Evolutionary conservation across 495 filamentous ascomycete genomes (phyloP).

Genomic region (Clohesyomyces aquaticus): DNA sequence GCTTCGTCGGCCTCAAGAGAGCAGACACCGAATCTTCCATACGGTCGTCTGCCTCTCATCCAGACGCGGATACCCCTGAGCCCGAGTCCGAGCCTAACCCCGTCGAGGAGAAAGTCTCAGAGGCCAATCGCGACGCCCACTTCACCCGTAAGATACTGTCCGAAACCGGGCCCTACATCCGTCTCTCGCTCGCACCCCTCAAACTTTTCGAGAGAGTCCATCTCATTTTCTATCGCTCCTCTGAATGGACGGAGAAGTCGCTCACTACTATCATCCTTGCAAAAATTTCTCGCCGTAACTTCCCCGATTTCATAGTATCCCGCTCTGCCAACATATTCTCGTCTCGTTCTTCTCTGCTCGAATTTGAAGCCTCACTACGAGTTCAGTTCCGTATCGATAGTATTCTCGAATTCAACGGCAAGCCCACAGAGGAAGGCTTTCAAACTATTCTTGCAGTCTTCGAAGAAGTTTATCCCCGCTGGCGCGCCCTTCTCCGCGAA

Average conservation of each 20-base stretch:
- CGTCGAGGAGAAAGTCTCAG: slow-evolving; percentile 41
- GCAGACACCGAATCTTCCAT: slow-evolving; percentile 36
- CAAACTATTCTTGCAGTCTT: slow-evolving; percentile 73
- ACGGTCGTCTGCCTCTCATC: slow-evolving; percentile 31
- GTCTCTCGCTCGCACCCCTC: slow-evolving; percentile 73
- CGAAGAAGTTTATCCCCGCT: slow-evolving; percentile 76
- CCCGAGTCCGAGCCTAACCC: slow-evolving; percentile 34
- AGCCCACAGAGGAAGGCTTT: slow-evolving; percentile 65
- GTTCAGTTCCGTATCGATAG: slow-evolving; percentile 82
- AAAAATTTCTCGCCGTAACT: slow-evolving; percentile 82
- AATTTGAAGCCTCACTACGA: slow-evolving; percentile 86
- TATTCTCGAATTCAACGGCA: slow-evolving; percentile 81
- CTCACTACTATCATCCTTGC: slow-evolving; percentile 93
- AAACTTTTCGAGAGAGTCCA: slow-evolving; percentile 92
- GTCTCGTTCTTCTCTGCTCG: slow-evolving; percentile 72
- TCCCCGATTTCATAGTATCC: slow-evolving; percentile 87
- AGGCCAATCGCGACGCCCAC: slow-evolving; percentile 57
- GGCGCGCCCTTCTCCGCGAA: slow-evolving; percentile 72
- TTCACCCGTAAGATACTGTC: slow-evolving; percentile 77
- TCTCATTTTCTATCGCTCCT: slow-evolving; percentile 93
- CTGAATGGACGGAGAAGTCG: slow-evolving; percentile 97
- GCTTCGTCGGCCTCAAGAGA: slow-evolving; percentile 41
- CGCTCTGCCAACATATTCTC: slow-evolving; percentile 88
- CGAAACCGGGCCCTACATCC: slow-evolving; percentile 79
- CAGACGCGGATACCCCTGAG: slow-evolving; percentile 22